A percentile compares a stretch with the other conserved stretches of the same genome.
These are phyloP conservation scores for Phytophthora foliorum DNA, from an alignment of 352 stramenopile species.

Conservation along the genomic window DNA sequence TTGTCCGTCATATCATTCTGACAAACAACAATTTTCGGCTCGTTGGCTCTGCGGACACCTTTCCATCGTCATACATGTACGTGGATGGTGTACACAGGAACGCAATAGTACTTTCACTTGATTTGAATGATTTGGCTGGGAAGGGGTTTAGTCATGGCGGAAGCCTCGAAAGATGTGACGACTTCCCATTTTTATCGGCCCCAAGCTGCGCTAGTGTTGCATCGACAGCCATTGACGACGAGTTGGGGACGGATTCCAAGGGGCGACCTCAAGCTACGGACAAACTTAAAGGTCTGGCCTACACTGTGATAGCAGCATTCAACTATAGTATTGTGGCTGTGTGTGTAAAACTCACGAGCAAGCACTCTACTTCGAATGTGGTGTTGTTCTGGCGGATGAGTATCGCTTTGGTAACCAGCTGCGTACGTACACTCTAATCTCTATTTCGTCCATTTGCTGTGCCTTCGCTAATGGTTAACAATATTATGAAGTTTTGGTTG, in stretches of 20 bases:
- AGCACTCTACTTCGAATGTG: constrained; percentile 44
- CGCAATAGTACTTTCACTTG: background rate
- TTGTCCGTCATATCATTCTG: background rate
- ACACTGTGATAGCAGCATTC: constrained; percentile 50
- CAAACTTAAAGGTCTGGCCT: constrained; percentile 26
- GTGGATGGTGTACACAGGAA: background rate
- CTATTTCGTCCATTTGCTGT: background rate
- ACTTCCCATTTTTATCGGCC: background rate
- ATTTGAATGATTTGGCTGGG: background rate
- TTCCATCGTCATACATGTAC: background rate
- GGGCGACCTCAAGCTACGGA: background rate
- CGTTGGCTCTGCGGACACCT: background rate
- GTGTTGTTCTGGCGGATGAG: constrained; percentile 58
- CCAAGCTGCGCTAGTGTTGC: background rate
- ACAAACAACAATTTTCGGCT: background rate
- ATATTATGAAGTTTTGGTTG: constrained; percentile 32
- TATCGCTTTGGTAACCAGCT: constrained; percentile 45
- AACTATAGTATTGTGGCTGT: constrained; percentile 63
- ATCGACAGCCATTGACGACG: background rate
- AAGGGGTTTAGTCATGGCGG: background rate
- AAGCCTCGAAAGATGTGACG: background rate
- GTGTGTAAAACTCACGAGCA: constrained; percentile 25
- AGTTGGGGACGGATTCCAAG: constrained; percentile 12
- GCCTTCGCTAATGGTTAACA: background rate
- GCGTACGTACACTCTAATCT: constrained; percentile 28